Conservation (phyloP, 2,329 filamentous ascomycete genomes). For the Pseudocercospora fuligena region DNA sequence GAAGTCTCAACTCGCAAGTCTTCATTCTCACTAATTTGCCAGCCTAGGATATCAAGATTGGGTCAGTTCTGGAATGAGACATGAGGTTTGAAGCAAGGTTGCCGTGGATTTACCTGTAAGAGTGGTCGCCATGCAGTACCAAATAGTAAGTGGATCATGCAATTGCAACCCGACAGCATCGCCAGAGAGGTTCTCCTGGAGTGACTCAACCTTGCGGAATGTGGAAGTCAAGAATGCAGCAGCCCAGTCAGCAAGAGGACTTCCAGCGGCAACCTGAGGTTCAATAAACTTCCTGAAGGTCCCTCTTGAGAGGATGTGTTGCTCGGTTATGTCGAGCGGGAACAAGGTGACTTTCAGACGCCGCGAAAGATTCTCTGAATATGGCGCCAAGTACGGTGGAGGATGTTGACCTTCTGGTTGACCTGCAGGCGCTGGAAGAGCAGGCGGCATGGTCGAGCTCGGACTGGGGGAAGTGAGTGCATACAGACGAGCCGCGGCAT, state of each 20-base stretch:
- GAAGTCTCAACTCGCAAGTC: constrained; percentile 88
- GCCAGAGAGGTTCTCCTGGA: constrained; percentile 44
- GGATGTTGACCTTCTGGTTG: constrained; percentile 35
- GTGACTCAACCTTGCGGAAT: constrained; percentile 50
- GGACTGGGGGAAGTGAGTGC: constrained; percentile 63
- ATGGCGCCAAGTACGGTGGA: constrained; percentile 43
- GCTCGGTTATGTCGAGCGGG: constrained; percentile 54
- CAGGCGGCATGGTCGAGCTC: constrained; percentile 76
- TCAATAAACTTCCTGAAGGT: constrained; percentile 43
- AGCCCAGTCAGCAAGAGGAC: constrained; percentile 53
- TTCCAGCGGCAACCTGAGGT: constrained; percentile 37
- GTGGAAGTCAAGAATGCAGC: constrained; percentile 52
- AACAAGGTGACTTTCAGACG: constrained; percentile 54
- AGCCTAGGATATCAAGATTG: constrained; percentile 25
- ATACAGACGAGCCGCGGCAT: constrained; percentile 55
- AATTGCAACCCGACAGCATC: constrained; percentile 48
- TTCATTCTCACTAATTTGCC: constrained; percentile 57
- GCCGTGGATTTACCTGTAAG: constrained; percentile 10
- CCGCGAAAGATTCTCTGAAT: constrained; percentile 48
- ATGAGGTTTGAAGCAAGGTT: not conserved
- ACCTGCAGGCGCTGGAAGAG: constrained; percentile 50
- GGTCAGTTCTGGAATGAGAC: not conserved
- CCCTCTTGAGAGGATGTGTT: constrained; percentile 48
- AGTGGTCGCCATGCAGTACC: constrained; percentile 40
- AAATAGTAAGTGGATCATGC: constrained; percentile 52